phyloP scores from a whole-genome alignment of 352 stramenopile genomes.

The Globisporangium middletonii region DNA sequence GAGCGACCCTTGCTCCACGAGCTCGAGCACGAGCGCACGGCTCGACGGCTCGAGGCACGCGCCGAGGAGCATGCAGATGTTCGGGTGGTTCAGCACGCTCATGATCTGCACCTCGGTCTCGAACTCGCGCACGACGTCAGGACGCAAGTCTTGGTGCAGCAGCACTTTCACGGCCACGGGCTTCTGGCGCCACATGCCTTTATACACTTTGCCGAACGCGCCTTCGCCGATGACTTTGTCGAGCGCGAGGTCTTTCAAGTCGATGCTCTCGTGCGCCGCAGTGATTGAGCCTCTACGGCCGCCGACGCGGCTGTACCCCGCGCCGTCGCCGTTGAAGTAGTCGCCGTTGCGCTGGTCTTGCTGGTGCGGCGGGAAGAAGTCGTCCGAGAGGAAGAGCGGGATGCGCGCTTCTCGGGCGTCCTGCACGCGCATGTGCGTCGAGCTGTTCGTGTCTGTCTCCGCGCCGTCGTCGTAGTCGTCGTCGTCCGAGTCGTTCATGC shows the following conservation, averaged over 20 bases:
- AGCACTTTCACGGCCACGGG: slow-evolving; percentile 75
- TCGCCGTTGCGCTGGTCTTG: slow-evolving; percentile 12
- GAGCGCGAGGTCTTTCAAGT: slow-evolving; percentile 54
- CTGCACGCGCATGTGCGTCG: slow-evolving; percentile 34
- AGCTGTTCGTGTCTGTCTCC: slow-evolving; percentile 33
- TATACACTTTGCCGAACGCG: slow-evolving; percentile 76
- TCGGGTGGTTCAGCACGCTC: slow-evolving; percentile 92
- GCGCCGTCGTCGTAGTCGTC: slow-evolving; percentile 17
- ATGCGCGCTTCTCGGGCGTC: slow-evolving; percentile 52
- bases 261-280: slow-evolving; percentile 43
- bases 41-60: slow-evolving; percentile 91
- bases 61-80: slow-evolving; percentile 96
- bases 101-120: slow-evolving; percentile 83
- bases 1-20: slow-evolving; percentile 89
- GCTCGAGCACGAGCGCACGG: slow-evolving; percentile 94
- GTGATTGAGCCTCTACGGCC: slow-evolving; percentile 17
- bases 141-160: slow-evolving; percentile 60
- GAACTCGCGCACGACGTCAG: slow-evolving; percentile 67
- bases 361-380: slow-evolving; percentile 31
- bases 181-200: slow-evolving; percentile 47
- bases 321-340: slow-evolving; percentile 10
- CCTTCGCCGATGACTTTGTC: slow-evolving; percentile 64
- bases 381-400: slow-evolving; percentile 52
- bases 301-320: slow-evolving; percentile 5
- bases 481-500: slow-evolving; percentile 18